Base-by-base conservation (phyloP, 306 rosid species). In the Calophaca sinica region DNA sequence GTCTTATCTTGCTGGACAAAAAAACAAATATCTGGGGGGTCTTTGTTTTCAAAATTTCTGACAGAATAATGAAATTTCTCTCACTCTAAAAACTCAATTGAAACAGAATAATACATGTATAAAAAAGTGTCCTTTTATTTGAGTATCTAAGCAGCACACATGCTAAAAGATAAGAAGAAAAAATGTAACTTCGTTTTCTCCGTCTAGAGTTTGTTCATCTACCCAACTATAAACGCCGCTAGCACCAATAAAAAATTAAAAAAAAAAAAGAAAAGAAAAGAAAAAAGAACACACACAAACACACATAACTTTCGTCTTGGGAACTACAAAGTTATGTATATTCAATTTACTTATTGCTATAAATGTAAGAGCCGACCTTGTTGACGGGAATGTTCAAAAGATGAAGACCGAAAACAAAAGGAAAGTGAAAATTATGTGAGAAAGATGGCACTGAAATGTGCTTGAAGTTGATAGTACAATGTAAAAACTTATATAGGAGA, bases 131-230 rank as follows among this genome's bases (percentile, higher is more conserved):
- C 26, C 26, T 20, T 20, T 20, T 20, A 20, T 20, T 20, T 20
- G 73, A 41, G 33, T 60, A 74, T 64, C 77, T 54, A 62, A 48
- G 60, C 26, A 20, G 26, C 26, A 41, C 5, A 41, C 26, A 77
- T 62, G 63, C 63, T 48, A 33, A 49, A 68, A 79, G 42, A 5
- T 3, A 5, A 81, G 44, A 53, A 38, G 28, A 15, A 11, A 58
- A 41, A 72, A 2, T 33, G 11, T 51, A 20, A 20, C 88, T 76
- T 85, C 46, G 90, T 73, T 82, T 79, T 87, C 87, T 84, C 90
- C 89, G 90, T 51, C 82, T 11, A 6, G 41, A 64, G 89, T 80
- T 88, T 52, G 92, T 79, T 88, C 81, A 87, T 82, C 93, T 81
- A 77, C 91, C 88, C 74, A 64, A 84, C 81, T 46, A 78, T 36